Evolutionary conservation across 495 filamentous ascomycete species (phyloP), one percentile per base, ranked within the genome.

Genomic region (Xylaria acuta): DNA sequence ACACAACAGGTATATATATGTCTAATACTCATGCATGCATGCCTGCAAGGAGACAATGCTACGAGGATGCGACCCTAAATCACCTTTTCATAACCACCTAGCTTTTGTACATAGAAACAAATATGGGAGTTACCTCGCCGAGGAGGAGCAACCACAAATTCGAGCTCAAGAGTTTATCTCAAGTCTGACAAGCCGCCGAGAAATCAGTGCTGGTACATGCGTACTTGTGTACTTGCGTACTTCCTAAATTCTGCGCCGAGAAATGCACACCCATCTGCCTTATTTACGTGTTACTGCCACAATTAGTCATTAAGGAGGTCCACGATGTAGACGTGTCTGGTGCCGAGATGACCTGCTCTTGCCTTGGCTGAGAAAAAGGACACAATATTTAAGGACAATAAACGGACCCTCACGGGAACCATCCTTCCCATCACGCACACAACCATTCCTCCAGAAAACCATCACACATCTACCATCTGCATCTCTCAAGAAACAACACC

Each of bases 171-270:
- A 18, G 5, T 56, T 56, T 32, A 32, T 32, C 11, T 32, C 5
- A 7, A 16, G 11, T 14, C 27, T 56, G 12, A 25, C n/a, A 2
- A 56, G 53, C 5, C 25, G 27, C 53, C 12, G 27, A 18, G 53
- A 32, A 32, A 32, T 56, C 53, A 56, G 27, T 6, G 32, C 11
- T 16, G 11, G 53, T 18, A 56, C 53, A 32, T 56, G 53, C 53
- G 53, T 56, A 56, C 53, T 56, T 56, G 53, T 6, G 53, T 56
- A 56, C 53, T 53, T 56, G 53, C 53, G 53, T 56, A 56, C 53
- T 32, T 56, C 53, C 27, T 30, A 18, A 32, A 18, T 5, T 25
- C 18, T 64, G 60, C 22, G 36, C 60, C 60, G n/a, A 64, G 60
- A 30, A 40, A 18, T 18, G 36, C 7, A 62, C 12, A 25, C 34